phyloP scores from a whole-genome alignment of 176 grass and related monocot genomes.

The Hsuehochloa calcarea region DNA sequence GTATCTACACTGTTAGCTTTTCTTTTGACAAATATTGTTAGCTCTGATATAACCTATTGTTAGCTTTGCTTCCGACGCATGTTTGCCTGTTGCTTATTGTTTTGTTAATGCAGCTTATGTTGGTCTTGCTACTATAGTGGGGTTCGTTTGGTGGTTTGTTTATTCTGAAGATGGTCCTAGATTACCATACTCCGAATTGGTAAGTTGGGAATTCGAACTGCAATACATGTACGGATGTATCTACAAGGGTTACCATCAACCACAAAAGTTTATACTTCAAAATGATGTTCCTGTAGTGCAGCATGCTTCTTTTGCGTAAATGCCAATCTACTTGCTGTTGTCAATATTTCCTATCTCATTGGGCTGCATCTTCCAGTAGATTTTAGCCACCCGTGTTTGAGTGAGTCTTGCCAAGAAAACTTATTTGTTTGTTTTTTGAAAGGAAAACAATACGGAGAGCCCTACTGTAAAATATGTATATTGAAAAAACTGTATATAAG shows the following conservation, averaged over 20 bases:
- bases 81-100: slow-evolving; percentile 12
- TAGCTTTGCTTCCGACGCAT: neutral
- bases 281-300: neutral
- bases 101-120: slow-evolving; percentile 83
- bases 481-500: neutral
- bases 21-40: neutral
- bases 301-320: neutral
- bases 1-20: slow-evolving; percentile 9
- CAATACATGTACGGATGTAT: neutral
- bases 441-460: neutral
- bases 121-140: slow-evolving; percentile 94
- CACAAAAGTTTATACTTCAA: neutral
- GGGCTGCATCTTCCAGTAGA: slow-evolving; percentile 9
- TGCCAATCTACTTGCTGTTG: slow-evolving; percentile 5
- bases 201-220: slow-evolving; percentile 33
- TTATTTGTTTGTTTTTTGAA: neutral
- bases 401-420: neutral
- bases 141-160: slow-evolving; percentile 99
- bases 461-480: slow-evolving; percentile 10
- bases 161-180: slow-evolving; percentile 91
- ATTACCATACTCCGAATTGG: slow-evolving; percentile 92
- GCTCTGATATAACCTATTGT: neutral
- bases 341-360: neutral
- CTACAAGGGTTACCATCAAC: neutral
- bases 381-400: neutral